Conservation (phyloP, 768 basidiomycete species). For the Mycena maculata region DNA sequence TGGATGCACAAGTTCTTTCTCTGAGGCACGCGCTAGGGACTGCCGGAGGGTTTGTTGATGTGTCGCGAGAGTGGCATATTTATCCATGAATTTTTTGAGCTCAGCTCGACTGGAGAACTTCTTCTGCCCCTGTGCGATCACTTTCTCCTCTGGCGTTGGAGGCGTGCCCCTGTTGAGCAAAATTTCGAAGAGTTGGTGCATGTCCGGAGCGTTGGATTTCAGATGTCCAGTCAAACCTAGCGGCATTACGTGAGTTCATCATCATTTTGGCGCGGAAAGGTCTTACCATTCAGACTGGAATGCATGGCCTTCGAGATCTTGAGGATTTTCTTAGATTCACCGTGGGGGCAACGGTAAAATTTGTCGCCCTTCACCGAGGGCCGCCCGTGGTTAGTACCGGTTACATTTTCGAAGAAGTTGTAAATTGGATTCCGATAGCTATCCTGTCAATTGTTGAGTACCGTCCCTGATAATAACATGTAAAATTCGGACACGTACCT, state of each 20-base stretch:
- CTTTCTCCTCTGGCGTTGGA: neutral
- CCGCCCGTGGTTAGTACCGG: too few species aligned
- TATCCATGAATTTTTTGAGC: neutral
- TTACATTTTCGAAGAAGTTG: too few species aligned
- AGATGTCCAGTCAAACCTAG: constrained; percentile 15
- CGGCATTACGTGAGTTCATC: too few species aligned
- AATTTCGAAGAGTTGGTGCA: neutral
- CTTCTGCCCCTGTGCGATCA: neutral
- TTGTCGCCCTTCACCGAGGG: too few species aligned
- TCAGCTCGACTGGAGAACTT: too few species aligned
- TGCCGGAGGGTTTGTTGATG: constrained; percentile 1
- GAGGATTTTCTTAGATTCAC: constrained; percentile 7
- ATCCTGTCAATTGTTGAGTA: too few species aligned
- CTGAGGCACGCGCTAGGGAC: too few species aligned
- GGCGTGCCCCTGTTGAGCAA: neutral
- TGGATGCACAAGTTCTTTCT: constrained; percentile 3
- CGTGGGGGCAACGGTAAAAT: constrained; percentile 15
- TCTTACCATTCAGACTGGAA: too few species aligned
- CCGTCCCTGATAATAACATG: too few species aligned
- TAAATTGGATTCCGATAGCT: too few species aligned
- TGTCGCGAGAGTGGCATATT: neutral
- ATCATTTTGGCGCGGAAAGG: too few species aligned
- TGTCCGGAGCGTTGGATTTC: neutral
- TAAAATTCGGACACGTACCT: too few species aligned
- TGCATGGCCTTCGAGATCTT: constrained; percentile 2